These are phyloP conservation scores for Naganishia liquefaciens DNA, from an alignment of 1,284 basidiomycete species.

Conservation along the genomic window DNA sequence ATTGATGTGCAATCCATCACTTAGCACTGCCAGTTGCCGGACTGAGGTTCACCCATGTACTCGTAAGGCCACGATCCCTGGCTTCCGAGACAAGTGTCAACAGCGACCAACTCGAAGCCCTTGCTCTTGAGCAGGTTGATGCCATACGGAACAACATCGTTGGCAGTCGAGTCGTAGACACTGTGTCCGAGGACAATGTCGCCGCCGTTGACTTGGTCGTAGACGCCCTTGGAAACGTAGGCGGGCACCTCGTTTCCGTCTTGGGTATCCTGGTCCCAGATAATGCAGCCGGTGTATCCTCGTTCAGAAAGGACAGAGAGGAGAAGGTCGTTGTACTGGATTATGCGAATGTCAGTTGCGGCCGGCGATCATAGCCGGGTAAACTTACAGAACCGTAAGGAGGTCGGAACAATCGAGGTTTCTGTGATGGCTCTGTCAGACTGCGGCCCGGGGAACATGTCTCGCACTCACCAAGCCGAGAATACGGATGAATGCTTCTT, in stretches of 20 bases:
- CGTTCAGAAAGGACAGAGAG: constrained; percentile 56
- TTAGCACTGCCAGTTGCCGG: constrained; percentile 7
- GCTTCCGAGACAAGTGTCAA: constrained; percentile 50
- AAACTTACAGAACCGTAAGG: constrained; percentile 9
- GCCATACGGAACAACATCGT: constrained; percentile 44
- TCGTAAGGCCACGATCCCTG: constrained; percentile 5
- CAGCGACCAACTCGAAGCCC: constrained; percentile 50
- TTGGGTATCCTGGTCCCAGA: constrained; percentile 52
- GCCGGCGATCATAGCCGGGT: neutral
- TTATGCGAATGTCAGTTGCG: neutral
- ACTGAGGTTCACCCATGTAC: constrained; percentile 3
- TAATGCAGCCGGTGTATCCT: constrained; percentile 52
- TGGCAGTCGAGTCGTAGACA: constrained; percentile 35
- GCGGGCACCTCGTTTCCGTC: constrained; percentile 36
- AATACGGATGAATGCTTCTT: constrained; percentile 37
- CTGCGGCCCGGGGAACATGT: neutral
- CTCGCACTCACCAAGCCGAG: neutral
- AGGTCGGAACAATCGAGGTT: constrained; percentile 16
- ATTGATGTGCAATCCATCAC: neutral
- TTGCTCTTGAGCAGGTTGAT: constrained; percentile 40
- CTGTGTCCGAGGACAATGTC: constrained; percentile 49
- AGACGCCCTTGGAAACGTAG: constrained; percentile 34
- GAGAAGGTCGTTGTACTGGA: constrained; percentile 57
- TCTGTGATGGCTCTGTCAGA: neutral
- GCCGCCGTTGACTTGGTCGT: constrained; percentile 40